These are phyloP conservation scores for Oryza rufipogon DNA, from an alignment of 176 grass and related monocot species.

Conservation along the genomic window DNA sequence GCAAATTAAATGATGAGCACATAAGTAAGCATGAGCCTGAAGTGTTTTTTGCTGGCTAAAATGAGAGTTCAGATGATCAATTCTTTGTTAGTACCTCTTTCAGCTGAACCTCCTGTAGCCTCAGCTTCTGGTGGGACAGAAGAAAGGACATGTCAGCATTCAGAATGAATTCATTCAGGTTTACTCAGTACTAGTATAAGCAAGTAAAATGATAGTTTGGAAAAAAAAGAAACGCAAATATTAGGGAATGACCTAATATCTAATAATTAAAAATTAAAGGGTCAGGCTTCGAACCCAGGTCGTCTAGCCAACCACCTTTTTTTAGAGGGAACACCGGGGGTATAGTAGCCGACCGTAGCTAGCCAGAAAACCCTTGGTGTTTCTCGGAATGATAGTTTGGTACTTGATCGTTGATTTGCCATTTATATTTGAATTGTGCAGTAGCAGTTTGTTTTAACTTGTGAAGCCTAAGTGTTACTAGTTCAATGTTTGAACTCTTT, in stretches of 20 bases:
- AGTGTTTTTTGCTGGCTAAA: background rate
- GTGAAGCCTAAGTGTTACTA: no score
- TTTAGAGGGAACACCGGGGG: no score
- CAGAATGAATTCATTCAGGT: background rate
- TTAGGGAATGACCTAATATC: no score
- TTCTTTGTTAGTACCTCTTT: constrained; percentile 43
- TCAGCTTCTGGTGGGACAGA: constrained; percentile 35
- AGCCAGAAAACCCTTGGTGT: no score
- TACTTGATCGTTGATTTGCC: background rate
- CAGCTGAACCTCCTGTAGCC: constrained; percentile 40
- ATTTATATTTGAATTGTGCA: background rate
- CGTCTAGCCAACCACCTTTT: no score
- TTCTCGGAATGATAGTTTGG: background rate
- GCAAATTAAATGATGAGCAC: background rate
- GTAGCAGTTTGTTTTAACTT: background rate
- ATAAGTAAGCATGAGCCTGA: background rate
- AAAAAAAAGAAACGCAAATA: no score
- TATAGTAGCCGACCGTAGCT: no score
- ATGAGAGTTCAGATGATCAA: background rate
- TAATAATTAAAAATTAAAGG: no score
- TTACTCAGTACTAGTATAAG: background rate
- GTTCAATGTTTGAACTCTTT: background rate
- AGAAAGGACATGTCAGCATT: background rate
- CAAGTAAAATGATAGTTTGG: background rate
- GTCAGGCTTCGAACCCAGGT: no score